Percentiles rank a stretch among this genome's conserved stretches.
These are phyloP conservation scores for Globisporangium barbulae DNA, from an alignment of 352 stramenopile genomes.

Conservation along the genomic window DNA sequence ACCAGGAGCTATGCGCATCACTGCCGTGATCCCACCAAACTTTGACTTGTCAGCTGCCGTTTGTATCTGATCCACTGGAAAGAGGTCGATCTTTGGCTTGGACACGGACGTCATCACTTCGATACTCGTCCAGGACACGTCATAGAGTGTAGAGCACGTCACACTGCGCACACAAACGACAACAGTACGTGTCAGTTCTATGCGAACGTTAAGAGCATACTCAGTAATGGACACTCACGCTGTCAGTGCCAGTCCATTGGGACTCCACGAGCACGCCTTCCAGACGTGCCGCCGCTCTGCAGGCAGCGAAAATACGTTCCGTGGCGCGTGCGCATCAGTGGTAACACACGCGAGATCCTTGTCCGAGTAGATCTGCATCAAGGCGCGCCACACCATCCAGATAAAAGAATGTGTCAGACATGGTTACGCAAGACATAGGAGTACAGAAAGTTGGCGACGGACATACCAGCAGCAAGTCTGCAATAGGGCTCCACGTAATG, in stretches of 20 bases:
- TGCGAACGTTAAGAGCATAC: not conserved
- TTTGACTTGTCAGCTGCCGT: not conserved
- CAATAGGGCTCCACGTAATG: conserved; percentile 33
- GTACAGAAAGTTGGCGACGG: not conserved
- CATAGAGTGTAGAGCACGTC: conserved; percentile 19
- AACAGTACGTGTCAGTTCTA: not conserved
- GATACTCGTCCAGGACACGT: conserved; percentile 26
- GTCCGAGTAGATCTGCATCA: conserved; percentile 28
- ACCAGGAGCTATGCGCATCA: not conserved
- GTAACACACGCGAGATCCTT: conserved; percentile 28
- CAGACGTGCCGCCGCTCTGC: conserved; percentile 14
- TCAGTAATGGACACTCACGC: conserved; percentile 22
- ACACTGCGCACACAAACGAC: not conserved
- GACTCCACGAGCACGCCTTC: conserved; percentile 39
- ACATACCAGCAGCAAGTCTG: conserved; percentile 31
- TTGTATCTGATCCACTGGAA: not conserved
- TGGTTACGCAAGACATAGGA: not conserved
- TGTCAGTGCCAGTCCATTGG: conserved; percentile 36
- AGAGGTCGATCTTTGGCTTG: conserved; percentile 2
- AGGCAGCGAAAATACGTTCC: conserved; percentile 17
- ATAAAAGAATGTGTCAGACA: not conserved
- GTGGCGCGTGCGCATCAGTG: conserved; percentile 12
- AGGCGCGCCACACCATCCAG: not conserved
- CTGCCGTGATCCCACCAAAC: conserved; percentile 7
- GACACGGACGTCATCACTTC: conserved; percentile 13